phyloP scores from a whole-genome alignment of 2,329 filamentous ascomycete species.

The Aspergillus melleus region DNA sequence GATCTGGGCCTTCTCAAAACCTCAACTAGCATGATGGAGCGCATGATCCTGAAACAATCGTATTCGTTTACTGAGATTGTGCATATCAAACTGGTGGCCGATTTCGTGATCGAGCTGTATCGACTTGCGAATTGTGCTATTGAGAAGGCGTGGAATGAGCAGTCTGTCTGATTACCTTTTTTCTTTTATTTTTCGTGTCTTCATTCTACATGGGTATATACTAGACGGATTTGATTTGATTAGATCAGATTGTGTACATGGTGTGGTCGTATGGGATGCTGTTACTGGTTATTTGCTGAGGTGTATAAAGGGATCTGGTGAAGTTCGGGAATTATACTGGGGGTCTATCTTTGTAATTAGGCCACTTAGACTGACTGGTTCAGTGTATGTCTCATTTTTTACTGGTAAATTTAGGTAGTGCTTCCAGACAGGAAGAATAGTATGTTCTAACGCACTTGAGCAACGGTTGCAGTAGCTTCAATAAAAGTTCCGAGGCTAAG shows the following conservation, averaged over 20 bases:
- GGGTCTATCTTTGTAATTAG: background rate
- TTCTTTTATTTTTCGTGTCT: background rate
- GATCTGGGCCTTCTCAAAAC: constrained; percentile 51
- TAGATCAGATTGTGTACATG: background rate
- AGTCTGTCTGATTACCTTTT: constrained; percentile 6
- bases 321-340: background rate
- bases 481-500: too few relatives aligned
- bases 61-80: constrained; percentile 38
- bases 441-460: too few relatives aligned
- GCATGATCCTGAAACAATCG: constrained; percentile 30
- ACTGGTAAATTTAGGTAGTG: too few relatives aligned
- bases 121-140: constrained; percentile 48
- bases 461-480: too few relatives aligned
- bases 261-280: background rate
- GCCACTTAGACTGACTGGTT: background rate
- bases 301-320: background rate
- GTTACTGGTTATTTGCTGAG: background rate
- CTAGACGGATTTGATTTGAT: background rate
- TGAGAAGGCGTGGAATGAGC: constrained; percentile 37
- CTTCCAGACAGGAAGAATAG: too few relatives aligned
- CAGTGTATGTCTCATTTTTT: background rate
- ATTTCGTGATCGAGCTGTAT: constrained; percentile 49
- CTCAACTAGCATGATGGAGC: constrained; percentile 47
- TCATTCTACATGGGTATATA: background rate
- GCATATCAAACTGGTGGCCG: constrained; percentile 44